Percentiles rank a stretch among this genome's conserved stretches.
Evolutionary conservation across 306 rosid genomes (phyloP).

Genomic region (Trichosanthes cucumerina): DNA sequence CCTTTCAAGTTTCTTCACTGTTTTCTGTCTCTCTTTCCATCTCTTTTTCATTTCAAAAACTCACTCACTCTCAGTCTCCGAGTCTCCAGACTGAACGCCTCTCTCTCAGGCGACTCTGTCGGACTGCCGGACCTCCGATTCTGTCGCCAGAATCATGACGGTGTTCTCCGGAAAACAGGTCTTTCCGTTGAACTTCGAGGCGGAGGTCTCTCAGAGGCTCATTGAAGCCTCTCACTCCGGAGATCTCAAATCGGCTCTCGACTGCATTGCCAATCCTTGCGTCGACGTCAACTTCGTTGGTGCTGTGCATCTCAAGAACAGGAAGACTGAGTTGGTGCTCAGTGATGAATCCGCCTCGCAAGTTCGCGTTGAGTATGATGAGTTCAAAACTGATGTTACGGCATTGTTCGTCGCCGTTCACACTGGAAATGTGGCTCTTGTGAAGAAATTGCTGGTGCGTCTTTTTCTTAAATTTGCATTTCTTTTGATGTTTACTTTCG

Average conservation of each 20-base stretch:
- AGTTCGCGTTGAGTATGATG: constrained; percentile 49
- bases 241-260: constrained; percentile 52
- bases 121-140: constrained; percentile 7
- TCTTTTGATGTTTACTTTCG: constrained; percentile 16
- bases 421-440: constrained; percentile 41
- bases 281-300: constrained; percentile 86
- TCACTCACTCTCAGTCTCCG: not conserved
- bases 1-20: constrained; percentile 37
- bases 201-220: constrained; percentile 64
- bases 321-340: constrained; percentile 41
- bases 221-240: constrained; percentile 71
- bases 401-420: constrained; percentile 88
- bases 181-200: constrained; percentile 74
- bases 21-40: constrained; percentile 11
- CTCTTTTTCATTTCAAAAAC: constrained; percentile 1
- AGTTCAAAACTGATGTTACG: constrained; percentile 72
- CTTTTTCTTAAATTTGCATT: not conserved
- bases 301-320: constrained; percentile 42
- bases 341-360: constrained; percentile 47
- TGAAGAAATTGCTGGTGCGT: constrained; percentile 60
- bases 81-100: constrained; percentile 5
- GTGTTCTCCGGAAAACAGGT: constrained; percentile 76
- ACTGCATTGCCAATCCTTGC: constrained; percentile 58
- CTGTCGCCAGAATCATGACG: constrained; percentile 37
- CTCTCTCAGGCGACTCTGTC: constrained; percentile 13